These are phyloP conservation scores for Fusarium zealandicum DNA, from an alignment of 2,329 filamentous ascomycete genomes.

Conservation along the genomic window DNA sequence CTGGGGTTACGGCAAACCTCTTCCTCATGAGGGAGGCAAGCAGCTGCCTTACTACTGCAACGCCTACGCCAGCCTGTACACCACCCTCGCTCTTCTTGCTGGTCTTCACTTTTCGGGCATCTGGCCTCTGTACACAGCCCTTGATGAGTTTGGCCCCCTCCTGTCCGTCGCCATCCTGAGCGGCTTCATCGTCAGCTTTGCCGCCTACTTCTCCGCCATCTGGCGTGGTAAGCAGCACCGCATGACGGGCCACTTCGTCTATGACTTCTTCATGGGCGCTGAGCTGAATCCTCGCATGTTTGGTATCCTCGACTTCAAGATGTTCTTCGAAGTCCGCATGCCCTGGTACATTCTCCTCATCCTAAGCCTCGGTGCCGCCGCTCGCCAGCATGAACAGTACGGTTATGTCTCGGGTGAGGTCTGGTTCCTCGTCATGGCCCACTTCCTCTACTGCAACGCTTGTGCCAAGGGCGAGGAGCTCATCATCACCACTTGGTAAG, in stretches of 20 bases:
- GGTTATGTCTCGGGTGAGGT: conserved; percentile 89
- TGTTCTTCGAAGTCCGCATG: conserved; percentile 94
- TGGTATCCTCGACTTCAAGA: conserved; percentile 89
- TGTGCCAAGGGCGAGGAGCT: conserved; percentile 92
- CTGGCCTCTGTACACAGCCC: conserved; percentile 88
- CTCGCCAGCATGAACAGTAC: conserved; percentile 83
- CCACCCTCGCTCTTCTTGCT: conserved; percentile 76
- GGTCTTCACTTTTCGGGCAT: conserved; percentile 80
- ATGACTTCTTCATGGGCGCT: conserved; percentile 94
- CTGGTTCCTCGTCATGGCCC: conserved; percentile 83
- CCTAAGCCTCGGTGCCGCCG: conserved; percentile 76
- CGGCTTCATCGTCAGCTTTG: conserved; percentile 81
- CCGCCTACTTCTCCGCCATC: conserved; percentile 87
- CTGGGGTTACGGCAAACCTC: conserved; percentile 85
- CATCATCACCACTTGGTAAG: conserved; percentile 80
- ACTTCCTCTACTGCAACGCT: conserved; percentile 91
- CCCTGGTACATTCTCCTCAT: conserved; percentile 92
- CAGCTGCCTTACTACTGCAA: conserved; percentile 96
- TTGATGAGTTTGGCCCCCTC: conserved; percentile 94
- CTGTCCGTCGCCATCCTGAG: conserved; percentile 93
- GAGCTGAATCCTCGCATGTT: conserved; percentile 90
- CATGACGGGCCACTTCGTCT: conserved; percentile 86
- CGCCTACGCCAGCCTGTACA: conserved; percentile 85
- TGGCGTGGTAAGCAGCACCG: conserved; percentile 84
- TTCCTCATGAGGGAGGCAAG: conserved; percentile 82